Percentiles rank a stretch among this genome's conserved stretches.
Conservation (phyloP, 1,284 basidiomycete genomes). For the Trametes polyzona region DNA sequence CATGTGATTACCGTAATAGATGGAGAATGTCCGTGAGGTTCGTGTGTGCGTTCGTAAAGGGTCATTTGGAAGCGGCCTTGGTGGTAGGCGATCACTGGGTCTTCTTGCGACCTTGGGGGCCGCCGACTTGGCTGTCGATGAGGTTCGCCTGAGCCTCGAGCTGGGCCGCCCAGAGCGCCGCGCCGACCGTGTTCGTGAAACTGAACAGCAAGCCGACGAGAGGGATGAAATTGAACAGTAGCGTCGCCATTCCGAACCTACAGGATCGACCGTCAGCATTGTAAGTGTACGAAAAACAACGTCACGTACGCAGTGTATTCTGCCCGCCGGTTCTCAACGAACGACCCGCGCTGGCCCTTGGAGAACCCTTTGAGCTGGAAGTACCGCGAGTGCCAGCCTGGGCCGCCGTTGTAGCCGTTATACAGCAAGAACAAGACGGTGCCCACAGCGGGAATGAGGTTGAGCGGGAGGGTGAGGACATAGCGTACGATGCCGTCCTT, state of each 20-base stretch:
- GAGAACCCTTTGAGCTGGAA: conserved; percentile 70
- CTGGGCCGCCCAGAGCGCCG: conserved; percentile 74
- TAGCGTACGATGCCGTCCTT: conserved; percentile 41
- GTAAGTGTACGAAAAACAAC: not conserved
- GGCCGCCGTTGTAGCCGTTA: conserved; percentile 52
- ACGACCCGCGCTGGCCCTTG: conserved; percentile 48
- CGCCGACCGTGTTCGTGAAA: conserved; percentile 65
- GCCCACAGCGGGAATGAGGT: conserved; percentile 69
- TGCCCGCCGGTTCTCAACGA: conserved; percentile 51
- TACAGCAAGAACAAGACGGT: conserved; percentile 64
- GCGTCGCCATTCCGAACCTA: conserved; percentile 64
- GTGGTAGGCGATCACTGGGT: not conserved
- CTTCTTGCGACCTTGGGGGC: not conserved
- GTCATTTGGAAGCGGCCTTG: not conserved
- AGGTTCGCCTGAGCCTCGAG: conserved; percentile 48
- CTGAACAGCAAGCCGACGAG: conserved; percentile 56
- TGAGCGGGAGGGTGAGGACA: conserved; percentile 61
- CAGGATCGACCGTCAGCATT: not conserved
- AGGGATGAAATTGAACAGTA: conserved; percentile 67
- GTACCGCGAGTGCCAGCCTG: conserved; percentile 66
- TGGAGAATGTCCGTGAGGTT: no score
- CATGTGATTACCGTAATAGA: no score
- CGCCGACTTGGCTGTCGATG: conserved; percentile 21
- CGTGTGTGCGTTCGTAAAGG: not conserved
- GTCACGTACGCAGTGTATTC: conserved; percentile 49